phyloP scores from a whole-genome alignment of 1,284 basidiomycete genomes.

The Entoloma clypeatum region DNA sequence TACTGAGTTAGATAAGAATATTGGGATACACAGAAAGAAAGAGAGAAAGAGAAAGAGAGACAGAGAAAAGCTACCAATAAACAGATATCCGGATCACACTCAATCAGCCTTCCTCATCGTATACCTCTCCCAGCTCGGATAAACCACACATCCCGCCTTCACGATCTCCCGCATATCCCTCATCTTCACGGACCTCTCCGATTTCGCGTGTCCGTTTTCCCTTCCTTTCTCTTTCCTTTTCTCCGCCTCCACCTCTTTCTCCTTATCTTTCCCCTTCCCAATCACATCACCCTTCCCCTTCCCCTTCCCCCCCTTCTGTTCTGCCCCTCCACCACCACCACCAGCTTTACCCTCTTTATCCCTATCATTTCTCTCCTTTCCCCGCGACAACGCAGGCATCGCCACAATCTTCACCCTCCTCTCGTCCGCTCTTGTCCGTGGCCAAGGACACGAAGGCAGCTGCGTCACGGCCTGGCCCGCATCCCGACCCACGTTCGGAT shows the following conservation, averaged over 20 bases:
- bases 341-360: slow-evolving; percentile 17
- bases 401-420: slow-evolving; percentile 48
- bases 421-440: slow-evolving; percentile 44
- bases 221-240: slow-evolving; percentile 21
- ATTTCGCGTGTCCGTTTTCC: slow-evolving; percentile 21
- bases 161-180: slow-evolving; percentile 41
- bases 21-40: too few species aligned
- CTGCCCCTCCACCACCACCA: slow-evolving; percentile 18
- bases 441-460: slow-evolving; percentile 41
- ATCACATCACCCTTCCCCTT: background rate
- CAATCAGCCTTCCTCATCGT: slow-evolving; percentile 41
- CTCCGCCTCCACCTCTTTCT: slow-evolving; percentile 1
- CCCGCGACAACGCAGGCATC: slow-evolving; percentile 32
- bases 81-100: slow-evolving; percentile 2
- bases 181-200: slow-evolving; percentile 26
- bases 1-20: too few species aligned
- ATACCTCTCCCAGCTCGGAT: slow-evolving; percentile 63
- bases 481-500: slow-evolving; percentile 2
- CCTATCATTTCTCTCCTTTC: slow-evolving; percentile 4
- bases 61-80: background rate
- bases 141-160: slow-evolving; percentile 43
- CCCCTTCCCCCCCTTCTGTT: slow-evolving; percentile 12
- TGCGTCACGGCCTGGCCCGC: slow-evolving; percentile 34
- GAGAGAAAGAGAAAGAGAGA: background rate
- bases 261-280: slow-evolving; percentile 21